Conservation (phyloP, 305 asterid genomes). For the Nicotiana rustica region DNA sequence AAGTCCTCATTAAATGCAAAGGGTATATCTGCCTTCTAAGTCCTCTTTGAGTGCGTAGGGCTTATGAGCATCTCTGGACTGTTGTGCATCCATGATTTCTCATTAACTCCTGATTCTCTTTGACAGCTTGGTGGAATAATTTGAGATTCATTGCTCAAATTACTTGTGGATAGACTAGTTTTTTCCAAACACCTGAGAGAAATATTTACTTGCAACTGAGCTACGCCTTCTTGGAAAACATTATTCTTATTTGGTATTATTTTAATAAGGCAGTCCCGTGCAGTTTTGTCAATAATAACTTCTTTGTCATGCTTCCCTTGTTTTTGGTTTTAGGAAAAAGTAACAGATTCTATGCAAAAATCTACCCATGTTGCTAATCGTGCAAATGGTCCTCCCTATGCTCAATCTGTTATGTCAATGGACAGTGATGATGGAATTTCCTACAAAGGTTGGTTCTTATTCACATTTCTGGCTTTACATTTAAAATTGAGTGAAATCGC, state of each 20-base stretch:
- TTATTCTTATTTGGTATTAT: not conserved
- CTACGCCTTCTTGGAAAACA: not conserved
- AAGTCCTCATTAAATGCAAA: not conserved
- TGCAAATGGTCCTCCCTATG: constrained; percentile 80
- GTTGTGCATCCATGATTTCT: not conserved
- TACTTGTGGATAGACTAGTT: not conserved
- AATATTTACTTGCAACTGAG: not conserved
- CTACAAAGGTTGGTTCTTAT: constrained; percentile 61
- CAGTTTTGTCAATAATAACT: constrained; percentile 10
- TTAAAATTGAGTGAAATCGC: not conserved
- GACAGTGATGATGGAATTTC: constrained; percentile 96
- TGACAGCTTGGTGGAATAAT: not conserved
- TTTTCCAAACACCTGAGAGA: not conserved
- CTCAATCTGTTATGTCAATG: constrained; percentile 70
- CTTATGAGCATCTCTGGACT: constrained; percentile 23
- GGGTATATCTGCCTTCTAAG: not conserved
- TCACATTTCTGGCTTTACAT: constrained; percentile 2
- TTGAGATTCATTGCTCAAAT: constrained; percentile 28
- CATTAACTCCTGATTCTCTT: not conserved
- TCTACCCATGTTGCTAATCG: constrained; percentile 73
- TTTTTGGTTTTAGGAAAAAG: constrained; percentile 72
- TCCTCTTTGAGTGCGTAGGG: constrained; percentile 18
- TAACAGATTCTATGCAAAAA: constrained; percentile 71
- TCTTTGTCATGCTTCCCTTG: constrained; percentile 24
- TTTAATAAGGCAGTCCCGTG: not conserved